Percentiles rank a stretch among this genome's conserved stretches.
Evolutionary conservation across 306 rosid species (phyloP).

Genomic region (Cicer chorassanicum): DNA sequence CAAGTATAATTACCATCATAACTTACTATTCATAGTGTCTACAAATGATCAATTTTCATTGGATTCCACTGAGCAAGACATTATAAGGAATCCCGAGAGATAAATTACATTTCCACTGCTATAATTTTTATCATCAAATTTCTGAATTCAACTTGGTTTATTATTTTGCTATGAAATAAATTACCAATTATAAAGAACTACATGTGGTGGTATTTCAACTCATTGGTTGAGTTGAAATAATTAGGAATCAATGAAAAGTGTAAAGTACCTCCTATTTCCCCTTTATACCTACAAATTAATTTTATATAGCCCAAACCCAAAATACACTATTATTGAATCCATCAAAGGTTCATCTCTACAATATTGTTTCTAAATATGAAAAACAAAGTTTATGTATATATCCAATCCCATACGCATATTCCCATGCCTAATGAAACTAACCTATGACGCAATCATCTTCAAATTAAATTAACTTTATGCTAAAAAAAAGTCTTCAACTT

Average conservation of each 20-base stretch:
- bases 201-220: not conserved
- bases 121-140: conserved; percentile 37
- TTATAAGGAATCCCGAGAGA: conserved; percentile 19
- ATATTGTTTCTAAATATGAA: conserved; percentile 38
- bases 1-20: not conserved
- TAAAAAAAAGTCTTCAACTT: not conserved
- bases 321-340: conserved; percentile 27
- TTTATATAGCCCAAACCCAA: conserved; percentile 10
- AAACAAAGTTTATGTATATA: conserved; percentile 37
- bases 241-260: conserved; percentile 22
- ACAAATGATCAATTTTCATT: conserved; percentile 50
- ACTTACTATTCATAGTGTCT: conserved; percentile 25
- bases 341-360: conserved; percentile 38
- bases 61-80: conserved; percentile 53
- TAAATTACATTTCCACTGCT: not conserved
- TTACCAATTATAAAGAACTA: conserved; percentile 10
- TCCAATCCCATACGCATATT: conserved; percentile 39
- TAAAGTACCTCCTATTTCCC: not conserved
- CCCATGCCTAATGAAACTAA: conserved; percentile 44
- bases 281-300: not conserved
- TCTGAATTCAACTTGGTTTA: conserved; percentile 29
- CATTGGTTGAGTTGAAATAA: conserved; percentile 26
- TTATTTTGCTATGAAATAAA: conserved; percentile 3
- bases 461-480: conserved; percentile 34
- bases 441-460: conserved; percentile 38